phyloP scores from a whole-genome alignment of 257 asterid genomes.

The Plantago elongata region DNA sequence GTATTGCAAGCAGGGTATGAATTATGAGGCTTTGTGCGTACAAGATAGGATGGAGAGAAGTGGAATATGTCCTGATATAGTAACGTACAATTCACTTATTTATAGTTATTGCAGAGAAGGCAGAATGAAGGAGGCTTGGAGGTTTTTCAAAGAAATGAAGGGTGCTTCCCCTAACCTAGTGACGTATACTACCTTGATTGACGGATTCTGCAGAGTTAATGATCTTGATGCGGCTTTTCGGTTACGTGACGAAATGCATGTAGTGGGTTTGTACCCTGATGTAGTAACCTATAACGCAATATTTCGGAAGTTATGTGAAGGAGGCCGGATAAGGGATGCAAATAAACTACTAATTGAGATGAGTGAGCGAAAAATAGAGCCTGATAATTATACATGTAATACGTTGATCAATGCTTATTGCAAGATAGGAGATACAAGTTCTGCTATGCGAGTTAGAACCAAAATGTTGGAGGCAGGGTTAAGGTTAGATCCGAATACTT shows the following conservation, averaged over 20 bases:
- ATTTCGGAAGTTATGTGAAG: constrained; percentile 72
- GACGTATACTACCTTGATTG: constrained; percentile 79
- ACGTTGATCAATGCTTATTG: constrained; percentile 81
- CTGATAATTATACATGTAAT: constrained; percentile 77
- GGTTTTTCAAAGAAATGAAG: constrained; percentile 64
- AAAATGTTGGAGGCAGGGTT: constrained; percentile 80
- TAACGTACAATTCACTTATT: constrained; percentile 76
- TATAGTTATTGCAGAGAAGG: constrained; percentile 80
- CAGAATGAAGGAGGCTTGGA: constrained; percentile 81
- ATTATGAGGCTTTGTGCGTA: constrained; percentile 77
- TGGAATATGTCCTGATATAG: constrained; percentile 68
- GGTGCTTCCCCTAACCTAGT: constrained; percentile 59
- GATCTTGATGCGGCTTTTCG: constrained; percentile 55
- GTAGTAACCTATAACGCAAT: constrained; percentile 80
- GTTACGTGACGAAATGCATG: constrained; percentile 58
- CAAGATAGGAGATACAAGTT: constrained; percentile 77
- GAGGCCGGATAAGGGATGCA: constrained; percentile 65
- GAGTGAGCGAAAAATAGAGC: constrained; percentile 57
- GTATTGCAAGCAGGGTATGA: constrained; percentile 87
- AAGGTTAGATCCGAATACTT: constrained; percentile 68
- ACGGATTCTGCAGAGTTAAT: constrained; percentile 73
- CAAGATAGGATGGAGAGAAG: constrained; percentile 79
- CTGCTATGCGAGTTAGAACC: constrained; percentile 56
- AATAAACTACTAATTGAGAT: constrained; percentile 60
- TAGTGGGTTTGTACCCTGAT: constrained; percentile 53